Evolutionary conservation across 2,329 filamentous ascomycete species (phyloP).

Genomic region (Pseudophaeomoniella oleicola): DNA sequence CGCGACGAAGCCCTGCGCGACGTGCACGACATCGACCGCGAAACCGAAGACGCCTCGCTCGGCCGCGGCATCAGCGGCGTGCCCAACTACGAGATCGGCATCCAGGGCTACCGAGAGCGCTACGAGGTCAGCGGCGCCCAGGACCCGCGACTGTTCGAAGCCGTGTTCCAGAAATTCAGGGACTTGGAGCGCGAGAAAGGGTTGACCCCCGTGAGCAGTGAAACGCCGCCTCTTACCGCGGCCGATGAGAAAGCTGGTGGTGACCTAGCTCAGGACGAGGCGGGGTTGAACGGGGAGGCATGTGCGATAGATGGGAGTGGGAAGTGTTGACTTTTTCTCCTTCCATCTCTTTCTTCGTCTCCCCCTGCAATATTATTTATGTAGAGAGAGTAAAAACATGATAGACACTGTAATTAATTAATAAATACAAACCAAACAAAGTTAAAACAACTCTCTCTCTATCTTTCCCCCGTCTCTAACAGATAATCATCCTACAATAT

Average conservation of each 20-base stretch:
- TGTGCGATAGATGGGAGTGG: not conserved
- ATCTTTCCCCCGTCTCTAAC: too few relatives aligned
- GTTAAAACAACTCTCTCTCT: too few relatives aligned
- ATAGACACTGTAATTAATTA: too few relatives aligned
- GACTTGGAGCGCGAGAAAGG: conserved; percentile 14
- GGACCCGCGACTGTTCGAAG: conserved; percentile 51
- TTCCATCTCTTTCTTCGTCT: not conserved
- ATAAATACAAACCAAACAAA: too few relatives aligned
- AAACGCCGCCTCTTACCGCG: not conserved
- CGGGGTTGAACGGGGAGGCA: not conserved
- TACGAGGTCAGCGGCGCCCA: conserved; percentile 59
- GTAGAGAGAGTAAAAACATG: too few relatives aligned
- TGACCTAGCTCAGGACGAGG: not conserved
- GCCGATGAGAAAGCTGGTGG: not conserved
- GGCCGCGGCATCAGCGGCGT: conserved; percentile 49
- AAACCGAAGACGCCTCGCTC: conserved; percentile 35
- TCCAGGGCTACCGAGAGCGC: conserved; percentile 22
- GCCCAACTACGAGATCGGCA: conserved; percentile 60
- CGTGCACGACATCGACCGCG: conserved; percentile 41
- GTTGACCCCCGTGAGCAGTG: not conserved
- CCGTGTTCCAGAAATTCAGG: conserved; percentile 49
- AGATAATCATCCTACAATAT: too few relatives aligned
- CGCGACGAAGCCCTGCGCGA: conserved; percentile 19
- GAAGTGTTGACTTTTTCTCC: not conserved
- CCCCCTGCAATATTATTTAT: too few relatives aligned